Conservation (phyloP, 106 monocot genomes). For the Apostasia shenzhenica region DNA sequence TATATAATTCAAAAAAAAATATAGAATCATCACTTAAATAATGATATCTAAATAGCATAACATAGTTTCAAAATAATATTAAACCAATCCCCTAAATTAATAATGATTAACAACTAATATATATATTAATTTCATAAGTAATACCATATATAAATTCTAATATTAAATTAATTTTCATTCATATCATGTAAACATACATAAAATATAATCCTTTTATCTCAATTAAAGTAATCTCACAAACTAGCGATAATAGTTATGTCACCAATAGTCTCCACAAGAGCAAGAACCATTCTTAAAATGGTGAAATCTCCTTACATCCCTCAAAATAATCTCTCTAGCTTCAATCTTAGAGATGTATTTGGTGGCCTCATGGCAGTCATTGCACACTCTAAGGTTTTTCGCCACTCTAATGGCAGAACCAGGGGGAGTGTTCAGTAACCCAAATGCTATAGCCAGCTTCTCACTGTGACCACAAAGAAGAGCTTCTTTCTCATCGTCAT, state of each 20-base stretch:
- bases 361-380: conserved; percentile 18
- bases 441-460: conserved; percentile 28
- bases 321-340: conserved; percentile 22
- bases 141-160: too few relatives aligned
- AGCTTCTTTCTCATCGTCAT: conserved; percentile 19
- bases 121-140: too few relatives aligned
- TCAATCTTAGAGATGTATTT: conserved; percentile 17
- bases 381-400: conserved; percentile 23
- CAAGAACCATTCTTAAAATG: conserved; percentile 25
- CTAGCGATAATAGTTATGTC: background rate
- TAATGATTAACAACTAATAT: too few relatives aligned
- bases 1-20: too few relatives aligned
- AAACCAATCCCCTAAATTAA: too few relatives aligned
- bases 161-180: too few relatives aligned
- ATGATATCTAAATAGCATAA: too few relatives aligned
- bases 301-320: conserved; percentile 33
- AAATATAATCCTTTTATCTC: too few relatives aligned
- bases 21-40: too few relatives aligned
- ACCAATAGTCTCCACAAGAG: conserved; percentile 31
- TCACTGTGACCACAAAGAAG: conserved; percentile 25
- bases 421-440: conserved; percentile 12
- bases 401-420: conserved; percentile 16
- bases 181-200: too few relatives aligned
- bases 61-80: too few relatives aligned
- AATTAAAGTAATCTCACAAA: too few relatives aligned